phyloP scores from a whole-genome alignment of 1,284 basidiomycete species.

The Cryptococcus depauperatus region DNA sequence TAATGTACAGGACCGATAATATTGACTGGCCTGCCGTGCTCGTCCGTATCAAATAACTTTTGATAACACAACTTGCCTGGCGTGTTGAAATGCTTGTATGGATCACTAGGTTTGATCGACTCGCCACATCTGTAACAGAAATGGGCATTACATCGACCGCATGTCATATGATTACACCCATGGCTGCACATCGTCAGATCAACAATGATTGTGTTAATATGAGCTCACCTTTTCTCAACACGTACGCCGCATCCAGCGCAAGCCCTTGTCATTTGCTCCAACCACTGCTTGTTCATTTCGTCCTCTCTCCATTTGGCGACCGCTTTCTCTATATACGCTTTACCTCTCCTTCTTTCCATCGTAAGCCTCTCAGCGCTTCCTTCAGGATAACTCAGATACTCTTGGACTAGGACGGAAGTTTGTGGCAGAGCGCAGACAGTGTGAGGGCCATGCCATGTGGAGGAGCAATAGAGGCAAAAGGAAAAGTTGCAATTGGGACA shows the following conservation, averaged over 20 bases:
- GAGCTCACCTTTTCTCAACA: constrained; percentile 36
- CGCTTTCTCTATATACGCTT: constrained; percentile 35
- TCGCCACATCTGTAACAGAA: constrained; percentile 42
- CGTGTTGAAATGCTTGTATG: constrained; percentile 38
- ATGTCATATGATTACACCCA: constrained; percentile 46
- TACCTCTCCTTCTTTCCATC: constrained; percentile 33
- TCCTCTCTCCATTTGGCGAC: constrained; percentile 33
- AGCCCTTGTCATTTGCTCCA: constrained; percentile 30
- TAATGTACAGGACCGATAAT: too few relatives aligned
- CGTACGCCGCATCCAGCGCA: constrained; percentile 41
- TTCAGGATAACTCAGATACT: constrained; percentile 36
- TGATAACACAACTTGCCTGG: constrained; percentile 33
- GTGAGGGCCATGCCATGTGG: constrained; percentile 41
- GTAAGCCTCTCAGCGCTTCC: constrained; percentile 19
- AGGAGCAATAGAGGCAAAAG: constrained; percentile 38
- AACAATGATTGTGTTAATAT: background rate
- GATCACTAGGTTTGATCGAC: constrained; percentile 34
- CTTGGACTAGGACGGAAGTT: constrained; percentile 26
- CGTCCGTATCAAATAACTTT: constrained; percentile 39
- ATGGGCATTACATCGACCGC: constrained; percentile 35
- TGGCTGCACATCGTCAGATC: constrained; percentile 14
- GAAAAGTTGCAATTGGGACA: constrained; percentile 33
- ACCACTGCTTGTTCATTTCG: constrained; percentile 38
- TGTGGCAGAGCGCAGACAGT: constrained; percentile 36
- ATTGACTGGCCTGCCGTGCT: constrained; percentile 12